Conservation (phyloP, 257 asterid genomes). For the Fraxinus pennsylvanica region DNA sequence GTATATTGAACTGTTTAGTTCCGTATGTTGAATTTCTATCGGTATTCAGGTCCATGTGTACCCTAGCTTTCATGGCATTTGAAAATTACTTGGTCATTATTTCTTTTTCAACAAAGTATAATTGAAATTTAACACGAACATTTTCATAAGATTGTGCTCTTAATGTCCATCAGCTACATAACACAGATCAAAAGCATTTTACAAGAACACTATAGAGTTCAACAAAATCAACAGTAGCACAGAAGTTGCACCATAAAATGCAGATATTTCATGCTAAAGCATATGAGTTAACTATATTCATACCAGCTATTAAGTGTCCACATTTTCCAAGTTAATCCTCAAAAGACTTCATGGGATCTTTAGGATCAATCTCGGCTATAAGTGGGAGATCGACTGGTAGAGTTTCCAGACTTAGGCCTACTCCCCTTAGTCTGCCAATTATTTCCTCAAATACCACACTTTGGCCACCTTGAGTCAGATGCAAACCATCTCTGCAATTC, state of each 20-base stretch:
- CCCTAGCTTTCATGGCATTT: no score
- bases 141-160: no score
- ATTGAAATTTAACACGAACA: no score
- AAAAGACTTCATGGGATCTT: slow-evolving; percentile 66
- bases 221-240: background rate
- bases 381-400: slow-evolving; percentile 61
- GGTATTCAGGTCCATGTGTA: no score
- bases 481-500: slow-evolving; percentile 78
- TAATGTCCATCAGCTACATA: background rate
- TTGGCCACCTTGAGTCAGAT: slow-evolving; percentile 57
- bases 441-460: slow-evolving; percentile 67
- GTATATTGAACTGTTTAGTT: no score
- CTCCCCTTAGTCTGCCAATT: slow-evolving; percentile 41
- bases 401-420: slow-evolving; percentile 41
- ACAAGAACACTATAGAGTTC: no score
- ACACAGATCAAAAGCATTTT: background rate
- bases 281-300: background rate
- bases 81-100: no score
- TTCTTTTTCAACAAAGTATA: no score
- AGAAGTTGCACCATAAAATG: background rate
- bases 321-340: slow-evolving; percentile 12
- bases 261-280: background rate
- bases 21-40: no score
- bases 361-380: slow-evolving; percentile 45
- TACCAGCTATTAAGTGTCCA: background rate